These are phyloP conservation scores for Ruellia speciosa DNA, from an alignment of 305 asterid genomes.

Conservation along the genomic window DNA sequence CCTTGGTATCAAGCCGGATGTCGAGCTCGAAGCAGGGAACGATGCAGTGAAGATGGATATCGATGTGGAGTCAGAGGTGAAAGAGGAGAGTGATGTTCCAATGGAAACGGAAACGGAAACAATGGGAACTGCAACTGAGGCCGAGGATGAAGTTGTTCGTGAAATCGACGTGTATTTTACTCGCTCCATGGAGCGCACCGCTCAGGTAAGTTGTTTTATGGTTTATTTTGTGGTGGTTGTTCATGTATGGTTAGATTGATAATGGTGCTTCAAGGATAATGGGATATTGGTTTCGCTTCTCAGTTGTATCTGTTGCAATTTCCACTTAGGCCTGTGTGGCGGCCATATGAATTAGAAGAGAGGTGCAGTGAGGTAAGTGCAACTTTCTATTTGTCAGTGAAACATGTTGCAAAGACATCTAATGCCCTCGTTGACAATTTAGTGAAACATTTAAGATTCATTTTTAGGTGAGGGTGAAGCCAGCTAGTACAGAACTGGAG, in stretches of 20 bases:
- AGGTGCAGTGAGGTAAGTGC: slow-evolving; percentile 38
- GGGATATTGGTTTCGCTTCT: slow-evolving; percentile 9
- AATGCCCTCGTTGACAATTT: neutral
- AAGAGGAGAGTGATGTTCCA: slow-evolving; percentile 23
- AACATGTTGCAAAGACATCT: no score
- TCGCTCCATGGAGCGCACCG: no score
- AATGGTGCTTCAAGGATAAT: slow-evolving; percentile 2
- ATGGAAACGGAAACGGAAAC: slow-evolving; percentile 27
- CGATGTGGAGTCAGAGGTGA: slow-evolving; percentile 30
- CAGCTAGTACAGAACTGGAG: slow-evolving; percentile 49
- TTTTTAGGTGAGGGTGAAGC: slow-evolving; percentile 65
- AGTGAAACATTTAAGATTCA: neutral
- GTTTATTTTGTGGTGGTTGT: slow-evolving; percentile 32
- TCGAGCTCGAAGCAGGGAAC: slow-evolving; percentile 21
- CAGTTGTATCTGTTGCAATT: slow-evolving; percentile 72
- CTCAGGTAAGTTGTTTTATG: no score
- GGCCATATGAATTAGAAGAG: slow-evolving; percentile 77
- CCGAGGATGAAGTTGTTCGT: slow-evolving; percentile 50
- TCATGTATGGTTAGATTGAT: neutral
- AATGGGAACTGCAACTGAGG: slow-evolving; percentile 21
- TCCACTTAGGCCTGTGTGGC: slow-evolving; percentile 70
- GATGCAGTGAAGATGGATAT: slow-evolving; percentile 32
- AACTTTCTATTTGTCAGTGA: no score
- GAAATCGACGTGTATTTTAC: slow-evolving; percentile 66
- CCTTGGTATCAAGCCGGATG: slow-evolving; percentile 23